Percentiles rank a stretch among this genome's conserved stretches.
Evolutionary conservation across 768 basidiomycete genomes (phyloP).

Genomic region (Macrolepiota fuliginosa): DNA sequence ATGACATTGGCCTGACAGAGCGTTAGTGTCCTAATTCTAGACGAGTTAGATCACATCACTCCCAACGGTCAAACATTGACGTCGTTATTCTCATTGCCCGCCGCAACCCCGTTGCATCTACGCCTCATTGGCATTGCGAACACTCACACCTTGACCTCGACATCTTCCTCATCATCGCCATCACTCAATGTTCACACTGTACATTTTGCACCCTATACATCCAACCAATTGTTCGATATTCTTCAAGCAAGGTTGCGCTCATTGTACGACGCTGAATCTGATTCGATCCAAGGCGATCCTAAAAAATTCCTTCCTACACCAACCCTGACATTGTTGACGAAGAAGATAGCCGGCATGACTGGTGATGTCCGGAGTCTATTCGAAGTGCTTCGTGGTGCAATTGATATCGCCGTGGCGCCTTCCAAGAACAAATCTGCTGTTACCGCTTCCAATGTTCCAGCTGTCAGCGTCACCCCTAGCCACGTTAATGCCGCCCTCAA

Average conservation of each 20-base stretch:
- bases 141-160: slow-evolving; percentile 77
- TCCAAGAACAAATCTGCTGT: slow-evolving; percentile 20
- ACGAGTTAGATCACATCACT: slow-evolving; percentile 84
- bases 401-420: slow-evolving; percentile 58
- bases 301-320: slow-evolving; percentile 62
- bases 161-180: slow-evolving; percentile 34
- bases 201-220: slow-evolving; percentile 80
- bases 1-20: slow-evolving; percentile 15
- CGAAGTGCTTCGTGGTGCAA: slow-evolving; percentile 77
- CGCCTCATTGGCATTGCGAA: slow-evolving; percentile 87
- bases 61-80: slow-evolving; percentile 55
- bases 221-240: slow-evolving; percentile 67
- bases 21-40: slow-evolving; percentile 71
- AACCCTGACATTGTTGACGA: slow-evolving; percentile 67
- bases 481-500: slow-evolving; percentile 77
- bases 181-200: slow-evolving; percentile 55
- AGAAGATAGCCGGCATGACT: slow-evolving; percentile 78
- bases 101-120: slow-evolving; percentile 46
- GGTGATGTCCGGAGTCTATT: slow-evolving; percentile 83
- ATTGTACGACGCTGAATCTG: slow-evolving; percentile 36
- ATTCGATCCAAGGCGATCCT: slow-evolving; percentile 27
- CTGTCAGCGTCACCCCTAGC: slow-evolving; percentile 55
- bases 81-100: slow-evolving; percentile 68
- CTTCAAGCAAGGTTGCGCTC: slow-evolving; percentile 60
- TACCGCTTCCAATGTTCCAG: slow-evolving; percentile 32